A percentile compares a stretch with the other conserved stretches of the same genome.
Evolutionary conservation across 202 grass and related monocot species (phyloP).

Genomic region (Hordeum pubiflorum): DNA sequence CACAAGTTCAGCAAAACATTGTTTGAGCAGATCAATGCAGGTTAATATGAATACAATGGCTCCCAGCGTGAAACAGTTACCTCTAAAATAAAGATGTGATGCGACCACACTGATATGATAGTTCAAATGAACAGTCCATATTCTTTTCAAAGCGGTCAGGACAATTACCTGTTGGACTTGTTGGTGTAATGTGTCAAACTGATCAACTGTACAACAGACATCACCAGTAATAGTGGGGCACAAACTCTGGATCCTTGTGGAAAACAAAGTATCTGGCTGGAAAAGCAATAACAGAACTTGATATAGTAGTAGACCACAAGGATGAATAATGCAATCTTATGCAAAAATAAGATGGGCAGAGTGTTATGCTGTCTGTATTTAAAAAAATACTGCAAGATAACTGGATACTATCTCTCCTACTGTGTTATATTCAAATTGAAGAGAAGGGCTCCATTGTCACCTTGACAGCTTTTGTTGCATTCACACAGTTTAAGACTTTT

Average conservation of each 20-base stretch:
- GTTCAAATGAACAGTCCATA: conserved; percentile 17
- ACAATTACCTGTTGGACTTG: conserved; percentile 82
- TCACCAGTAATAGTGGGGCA: conserved; percentile 87
- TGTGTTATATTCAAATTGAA: conserved; percentile 24
- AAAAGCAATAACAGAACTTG: conserved; percentile 26
- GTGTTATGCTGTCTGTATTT: not conserved
- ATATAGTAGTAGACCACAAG: conserved; percentile 23
- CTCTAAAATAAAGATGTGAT: conserved; percentile 7
- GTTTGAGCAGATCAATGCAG: not conserved
- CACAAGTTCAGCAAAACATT: conserved; percentile 11
- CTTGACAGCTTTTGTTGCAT: conserved; percentile 79
- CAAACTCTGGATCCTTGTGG: conserved; percentile 86
- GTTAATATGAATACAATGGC: not conserved
- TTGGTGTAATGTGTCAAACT: conserved; percentile 76
- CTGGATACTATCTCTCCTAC: conserved; percentile 1
- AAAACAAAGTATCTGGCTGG: conserved; percentile 87
- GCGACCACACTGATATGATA: conserved; percentile 11
- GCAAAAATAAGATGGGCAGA: conserved; percentile 12
- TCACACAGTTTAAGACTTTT: conserved; percentile 77
- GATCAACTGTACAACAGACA: conserved; percentile 75
- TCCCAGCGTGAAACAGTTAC: not conserved
- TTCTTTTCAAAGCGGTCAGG: not conserved
- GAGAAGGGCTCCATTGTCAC: conserved; percentile 31
- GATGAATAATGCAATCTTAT: not conserved
- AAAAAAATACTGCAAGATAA: conserved; percentile 1